phyloP scores from a whole-genome alignment of 1,284 basidiomycete species.

The Malassezia caprae region DNA sequence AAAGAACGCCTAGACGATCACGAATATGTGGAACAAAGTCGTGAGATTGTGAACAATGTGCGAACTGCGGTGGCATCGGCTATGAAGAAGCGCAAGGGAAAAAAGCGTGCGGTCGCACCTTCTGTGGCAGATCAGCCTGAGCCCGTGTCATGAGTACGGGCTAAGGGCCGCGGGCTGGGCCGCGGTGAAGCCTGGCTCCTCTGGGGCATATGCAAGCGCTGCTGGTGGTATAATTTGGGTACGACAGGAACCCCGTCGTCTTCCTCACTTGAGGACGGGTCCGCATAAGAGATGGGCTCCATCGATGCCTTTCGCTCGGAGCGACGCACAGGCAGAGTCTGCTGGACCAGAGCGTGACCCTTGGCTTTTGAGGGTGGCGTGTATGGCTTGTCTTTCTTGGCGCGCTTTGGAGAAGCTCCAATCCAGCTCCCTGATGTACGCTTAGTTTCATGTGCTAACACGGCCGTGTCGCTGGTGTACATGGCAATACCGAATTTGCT shows the following conservation, averaged over 20 bases:
- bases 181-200: neutral
- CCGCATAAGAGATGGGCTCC: neutral
- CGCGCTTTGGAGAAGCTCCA: conserved; percentile 9
- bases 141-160: neutral
- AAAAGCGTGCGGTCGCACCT: conserved; percentile 9
- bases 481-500: conserved; percentile 17
- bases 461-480: conserved; percentile 8
- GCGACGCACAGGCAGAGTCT: conserved; percentile 11
- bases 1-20: conserved; percentile 69
- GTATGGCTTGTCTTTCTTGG: neutral
- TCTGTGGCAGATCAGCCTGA: neutral
- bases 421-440: conserved; percentile 7
- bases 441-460: neutral
- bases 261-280: conserved; percentile 1
- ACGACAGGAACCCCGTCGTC: neutral
- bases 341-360: neutral
- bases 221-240: conserved; percentile 6
- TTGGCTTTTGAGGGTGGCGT: neutral
- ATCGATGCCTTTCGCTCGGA: conserved; percentile 1
- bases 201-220: conserved; percentile 4
- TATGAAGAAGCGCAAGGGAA: conserved; percentile 28
- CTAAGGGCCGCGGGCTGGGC: neutral
- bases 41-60: conserved; percentile 82
- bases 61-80: conserved; percentile 74
- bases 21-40: conserved; percentile 80